phyloP scores from a whole-genome alignment of 2,329 filamentous ascomycete genomes.

The Penicillium olsonii region DNA sequence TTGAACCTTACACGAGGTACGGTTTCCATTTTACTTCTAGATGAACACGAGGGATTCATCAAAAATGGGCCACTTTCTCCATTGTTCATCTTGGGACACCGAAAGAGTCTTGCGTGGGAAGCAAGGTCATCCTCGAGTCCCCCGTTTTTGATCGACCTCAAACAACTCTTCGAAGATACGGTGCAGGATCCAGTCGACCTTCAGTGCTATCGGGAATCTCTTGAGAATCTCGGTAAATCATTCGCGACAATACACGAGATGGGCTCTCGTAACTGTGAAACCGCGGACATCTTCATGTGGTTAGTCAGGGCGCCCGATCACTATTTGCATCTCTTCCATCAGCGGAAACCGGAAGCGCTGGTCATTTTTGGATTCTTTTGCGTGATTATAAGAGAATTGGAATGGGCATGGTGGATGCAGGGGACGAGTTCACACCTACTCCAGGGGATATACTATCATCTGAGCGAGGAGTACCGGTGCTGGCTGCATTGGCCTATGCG shows the following conservation, averaged over 20 bases:
- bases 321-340: conserved; percentile 18
- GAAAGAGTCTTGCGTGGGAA: background rate
- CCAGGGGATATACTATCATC: conserved; percentile 17
- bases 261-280: conserved; percentile 8
- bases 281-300: conserved; percentile 16
- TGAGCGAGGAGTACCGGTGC: conserved; percentile 22
- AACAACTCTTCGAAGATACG: background rate
- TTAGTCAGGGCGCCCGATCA: conserved; percentile 16
- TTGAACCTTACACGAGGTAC: background rate
- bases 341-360: conserved; percentile 19
- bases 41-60: background rate
- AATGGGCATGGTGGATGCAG: conserved; percentile 30
- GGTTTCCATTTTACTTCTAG: background rate
- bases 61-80: background rate
- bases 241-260: conserved; percentile 2
- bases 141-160: background rate
- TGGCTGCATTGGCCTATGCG: conserved; percentile 28
- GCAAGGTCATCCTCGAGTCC: background rate
- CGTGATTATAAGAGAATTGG: conserved; percentile 22
- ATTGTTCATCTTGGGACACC: background rate
- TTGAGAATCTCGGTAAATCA: background rate
- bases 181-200: background rate
- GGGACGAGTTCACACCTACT: conserved; percentile 23
- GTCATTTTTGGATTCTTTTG: conserved; percentile 27
- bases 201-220: background rate